These are phyloP conservation scores for Xylaria sp. DNA, from an alignment of 2,329 filamentous ascomycete genomes.

Conservation along the genomic window DNA sequence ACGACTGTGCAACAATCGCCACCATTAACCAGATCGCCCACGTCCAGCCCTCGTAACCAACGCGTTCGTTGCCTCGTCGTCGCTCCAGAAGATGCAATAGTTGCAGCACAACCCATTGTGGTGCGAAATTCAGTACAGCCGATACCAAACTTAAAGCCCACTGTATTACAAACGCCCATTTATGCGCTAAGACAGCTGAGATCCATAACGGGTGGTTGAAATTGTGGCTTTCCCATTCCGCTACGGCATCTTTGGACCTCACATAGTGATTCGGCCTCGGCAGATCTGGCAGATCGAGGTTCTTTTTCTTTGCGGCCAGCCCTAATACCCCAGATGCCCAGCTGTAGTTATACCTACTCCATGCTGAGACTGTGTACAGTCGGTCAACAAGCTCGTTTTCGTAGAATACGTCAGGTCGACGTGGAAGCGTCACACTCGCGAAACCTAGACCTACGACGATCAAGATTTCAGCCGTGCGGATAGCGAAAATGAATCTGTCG, in stretches of 20 bases:
- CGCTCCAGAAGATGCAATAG: slow-evolving; percentile 73
- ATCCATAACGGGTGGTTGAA: slow-evolving; percentile 67
- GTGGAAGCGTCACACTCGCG: slow-evolving; percentile 67
- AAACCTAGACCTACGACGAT: slow-evolving; percentile 58
- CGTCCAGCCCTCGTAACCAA: slow-evolving; percentile 69
- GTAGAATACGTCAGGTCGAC: slow-evolving; percentile 74
- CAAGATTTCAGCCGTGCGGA: slow-evolving; percentile 62
- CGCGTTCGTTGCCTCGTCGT: slow-evolving; percentile 57
- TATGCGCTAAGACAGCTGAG: slow-evolving; percentile 69
- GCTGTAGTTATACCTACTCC: slow-evolving; percentile 71
- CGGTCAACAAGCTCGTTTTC: slow-evolving; percentile 70
- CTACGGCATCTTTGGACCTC: slow-evolving; percentile 61
- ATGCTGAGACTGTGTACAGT: slow-evolving; percentile 69
- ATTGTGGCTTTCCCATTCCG: slow-evolving; percentile 61
- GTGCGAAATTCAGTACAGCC: slow-evolving; percentile 72
- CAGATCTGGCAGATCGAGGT: slow-evolving; percentile 71
- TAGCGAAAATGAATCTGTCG: slow-evolving; percentile 52
- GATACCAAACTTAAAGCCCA: slow-evolving; percentile 65
- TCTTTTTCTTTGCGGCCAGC: slow-evolving; percentile 66
- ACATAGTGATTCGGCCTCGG: slow-evolving; percentile 68
- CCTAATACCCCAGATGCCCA: slow-evolving; percentile 70
- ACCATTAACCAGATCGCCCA: slow-evolving; percentile 74
- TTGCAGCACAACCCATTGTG: slow-evolving; percentile 75
- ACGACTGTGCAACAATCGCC: slow-evolving; percentile 67
- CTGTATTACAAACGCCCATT: slow-evolving; percentile 66